Evolutionary conservation across 169 alveolate genomes (phyloP).

Genomic region (Eimeria falciformis): DNA sequence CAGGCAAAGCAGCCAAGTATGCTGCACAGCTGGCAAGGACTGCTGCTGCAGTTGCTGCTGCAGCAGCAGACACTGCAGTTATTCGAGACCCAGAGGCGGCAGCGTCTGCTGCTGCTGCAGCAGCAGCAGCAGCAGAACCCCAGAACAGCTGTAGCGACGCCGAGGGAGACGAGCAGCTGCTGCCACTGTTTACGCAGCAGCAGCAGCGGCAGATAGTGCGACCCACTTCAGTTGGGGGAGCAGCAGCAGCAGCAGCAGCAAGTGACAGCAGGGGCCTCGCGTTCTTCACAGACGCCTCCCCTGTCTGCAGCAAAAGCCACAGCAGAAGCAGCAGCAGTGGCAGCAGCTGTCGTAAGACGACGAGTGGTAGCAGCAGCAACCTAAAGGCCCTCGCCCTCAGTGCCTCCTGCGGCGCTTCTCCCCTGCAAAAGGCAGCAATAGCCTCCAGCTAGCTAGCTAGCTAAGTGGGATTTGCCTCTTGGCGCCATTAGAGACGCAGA

Average conservation of each 20-base stretch:
- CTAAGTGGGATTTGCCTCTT: not conserved
- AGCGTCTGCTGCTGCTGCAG: conserved; percentile 39
- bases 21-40: conserved; percentile 35
- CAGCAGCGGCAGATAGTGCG: conserved; percentile 19
- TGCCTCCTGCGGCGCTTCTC: not conserved
- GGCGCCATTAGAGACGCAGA: not conserved
- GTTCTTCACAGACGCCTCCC: conserved; percentile 10
- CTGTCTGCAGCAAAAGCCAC: not conserved
- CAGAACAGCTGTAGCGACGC: conserved; percentile 48
- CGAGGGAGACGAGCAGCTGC: conserved; percentile 41
- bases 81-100: conserved; percentile 23
- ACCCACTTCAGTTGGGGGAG: not conserved
- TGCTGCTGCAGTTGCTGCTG: conserved; percentile 41
- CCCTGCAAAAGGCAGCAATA: not conserved
- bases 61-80: conserved; percentile 13
- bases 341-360: not conserved
- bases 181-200: not conserved
- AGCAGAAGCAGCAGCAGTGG: conserved; percentile 60
- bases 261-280: not conserved
- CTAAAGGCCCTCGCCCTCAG: conserved; percentile 17
- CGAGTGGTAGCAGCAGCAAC: conserved; percentile 11
- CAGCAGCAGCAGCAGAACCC: conserved; percentile 37
- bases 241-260: conserved; percentile 36
- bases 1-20: not conserved
- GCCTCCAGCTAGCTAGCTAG: conserved; percentile 3